Base-by-base conservation (phyloP, 2,329 filamentous ascomycete genomes). In the Botrytis fabae region DNA sequence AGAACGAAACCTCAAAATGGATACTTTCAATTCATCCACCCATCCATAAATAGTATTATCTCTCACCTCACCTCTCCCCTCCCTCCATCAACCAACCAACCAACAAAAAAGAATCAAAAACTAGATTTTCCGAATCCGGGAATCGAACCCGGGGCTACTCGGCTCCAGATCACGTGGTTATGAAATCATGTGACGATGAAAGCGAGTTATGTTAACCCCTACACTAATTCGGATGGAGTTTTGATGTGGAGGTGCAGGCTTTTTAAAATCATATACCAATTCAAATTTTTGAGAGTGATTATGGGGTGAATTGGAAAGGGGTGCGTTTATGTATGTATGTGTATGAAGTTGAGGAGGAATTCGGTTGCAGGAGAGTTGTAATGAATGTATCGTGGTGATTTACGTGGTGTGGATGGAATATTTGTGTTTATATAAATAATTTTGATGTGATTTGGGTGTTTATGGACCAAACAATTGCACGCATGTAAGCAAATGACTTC, bases 241-340 rank as follows among this genome's bases (percentile, higher is more conserved):
- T 28, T 7, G 51, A 18, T 28, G 1, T 1, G 2, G n/a, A n/a
- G n/a, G n/a, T n/a, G n/a, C n/a, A 0, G 12, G 1, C 0, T n/a
- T n/a, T 54, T n/a, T 54, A 5, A 54, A 25, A 7, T 18, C 5
- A 18, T 44, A 6, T 38, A 38, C 38, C 8, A 38, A 8, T 38
- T 38, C 7, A 12, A 0, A 0, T 25, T 2, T 4, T 48, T 0
- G 1, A 5, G 9, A 25, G 22, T 48, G 4, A 25, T 48, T 12
- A 12, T 12, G 22, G 4, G 1, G 25, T 16, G 0, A 6, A 51
- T 51, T 2, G 48, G 22, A 14, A n/a, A n/a, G 22, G 22, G 22
- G 20, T 7, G 20, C 14, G 6, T 32, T 32, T 32, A 32, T 40
- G 16, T 48, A 25, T 4, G 46, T 25, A 48, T 4, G 10, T 51